These are phyloP conservation scores for Nakaseomyces bracarensis DNA, from an alignment of 1,139 yeast genomes.

Conservation along the genomic window DNA sequence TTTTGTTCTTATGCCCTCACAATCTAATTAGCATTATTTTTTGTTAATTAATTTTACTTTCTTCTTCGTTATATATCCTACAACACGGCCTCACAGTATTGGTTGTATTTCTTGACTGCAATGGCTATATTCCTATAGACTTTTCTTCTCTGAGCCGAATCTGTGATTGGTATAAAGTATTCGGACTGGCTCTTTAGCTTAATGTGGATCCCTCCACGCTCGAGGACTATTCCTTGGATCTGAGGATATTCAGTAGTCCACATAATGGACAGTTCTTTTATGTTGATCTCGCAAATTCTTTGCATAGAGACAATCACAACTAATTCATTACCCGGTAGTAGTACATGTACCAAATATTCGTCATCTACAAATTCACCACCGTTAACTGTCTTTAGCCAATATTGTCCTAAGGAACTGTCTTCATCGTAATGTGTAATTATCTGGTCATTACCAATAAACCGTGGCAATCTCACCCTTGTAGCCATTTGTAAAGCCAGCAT, in stretches of 20 bases:
- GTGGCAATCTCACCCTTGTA: slow-evolving; percentile 73
- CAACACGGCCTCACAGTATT: slow-evolving; percentile 38
- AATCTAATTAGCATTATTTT: not conserved
- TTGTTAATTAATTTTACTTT: not conserved
- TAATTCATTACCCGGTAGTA: slow-evolving; percentile 71
- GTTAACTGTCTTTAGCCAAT: slow-evolving; percentile 75
- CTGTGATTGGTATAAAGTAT: slow-evolving; percentile 75
- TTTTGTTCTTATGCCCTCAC: no score
- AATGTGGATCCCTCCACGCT: slow-evolving; percentile 69
- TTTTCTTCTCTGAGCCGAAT: slow-evolving; percentile 52
- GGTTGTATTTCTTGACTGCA: slow-evolving; percentile 76
- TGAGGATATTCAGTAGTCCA: slow-evolving; percentile 26
- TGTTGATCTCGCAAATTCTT: slow-evolving; percentile 59
- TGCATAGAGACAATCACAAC: slow-evolving; percentile 70
- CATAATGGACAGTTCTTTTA: slow-evolving; percentile 44
- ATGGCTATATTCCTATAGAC: slow-evolving; percentile 66
- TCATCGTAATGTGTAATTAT: slow-evolving; percentile 67
- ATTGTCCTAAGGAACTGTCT: slow-evolving; percentile 89
- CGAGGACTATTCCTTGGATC: slow-evolving; percentile 50
- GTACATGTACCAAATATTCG: slow-evolving; percentile 74
- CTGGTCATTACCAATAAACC: slow-evolving; percentile 60
- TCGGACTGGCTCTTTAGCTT: slow-evolving; percentile 55
- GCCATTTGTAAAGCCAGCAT: slow-evolving; percentile 77
- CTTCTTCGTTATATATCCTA: slow-evolving; percentile 10
- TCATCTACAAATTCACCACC: slow-evolving; percentile 73